A percentile compares a stretch with the other conserved stretches of the same genome.
These are phyloP conservation scores for Jatropha podagrica DNA, from an alignment of 441 rosid species.

Conservation along the genomic window DNA sequence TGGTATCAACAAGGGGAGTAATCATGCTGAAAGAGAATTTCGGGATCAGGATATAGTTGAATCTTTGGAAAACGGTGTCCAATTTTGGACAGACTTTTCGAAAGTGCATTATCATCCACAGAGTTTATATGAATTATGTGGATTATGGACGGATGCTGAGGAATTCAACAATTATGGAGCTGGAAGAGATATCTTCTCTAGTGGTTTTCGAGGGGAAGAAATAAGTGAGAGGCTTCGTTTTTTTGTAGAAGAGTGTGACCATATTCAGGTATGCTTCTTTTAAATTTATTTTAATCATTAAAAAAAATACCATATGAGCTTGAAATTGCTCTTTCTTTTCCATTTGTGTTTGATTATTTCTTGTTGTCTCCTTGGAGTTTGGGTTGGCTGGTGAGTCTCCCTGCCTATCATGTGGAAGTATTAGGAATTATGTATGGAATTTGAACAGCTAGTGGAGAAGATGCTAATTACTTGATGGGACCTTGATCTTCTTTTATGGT, in stretches of 20 bases:
- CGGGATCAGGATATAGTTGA: slow-evolving; percentile 70
- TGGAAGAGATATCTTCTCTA: slow-evolving; percentile 69
- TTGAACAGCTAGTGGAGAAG: not conserved
- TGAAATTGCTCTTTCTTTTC: not conserved
- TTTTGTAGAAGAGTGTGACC: slow-evolving; percentile 91
- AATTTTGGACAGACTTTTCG: slow-evolving; percentile 91
- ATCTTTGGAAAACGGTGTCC: slow-evolving; percentile 59
- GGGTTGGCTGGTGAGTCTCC: not conserved
- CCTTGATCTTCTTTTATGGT: not conserved
- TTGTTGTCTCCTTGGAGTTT: not conserved
- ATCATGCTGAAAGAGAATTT: slow-evolving; percentile 37
- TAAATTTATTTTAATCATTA: not conserved
- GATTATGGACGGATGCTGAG: slow-evolving; percentile 54
- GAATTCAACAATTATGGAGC: slow-evolving; percentile 75
- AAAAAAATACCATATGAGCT: not conserved
- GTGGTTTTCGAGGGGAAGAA: slow-evolving; percentile 66
- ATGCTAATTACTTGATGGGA: not conserved
- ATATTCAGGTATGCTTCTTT: slow-evolving; percentile 58
- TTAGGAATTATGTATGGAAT: not conserved
- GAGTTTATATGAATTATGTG: slow-evolving; percentile 70
- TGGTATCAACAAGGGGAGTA: slow-evolving; percentile 29
- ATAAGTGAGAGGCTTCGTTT: slow-evolving; percentile 75
- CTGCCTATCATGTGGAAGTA: not conserved
- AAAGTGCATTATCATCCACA: slow-evolving; percentile 86
- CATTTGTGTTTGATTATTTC: not conserved